Evolutionary conservation across 768 basidiomycete species (phyloP).

Genomic region (Suillus subluteus): DNA sequence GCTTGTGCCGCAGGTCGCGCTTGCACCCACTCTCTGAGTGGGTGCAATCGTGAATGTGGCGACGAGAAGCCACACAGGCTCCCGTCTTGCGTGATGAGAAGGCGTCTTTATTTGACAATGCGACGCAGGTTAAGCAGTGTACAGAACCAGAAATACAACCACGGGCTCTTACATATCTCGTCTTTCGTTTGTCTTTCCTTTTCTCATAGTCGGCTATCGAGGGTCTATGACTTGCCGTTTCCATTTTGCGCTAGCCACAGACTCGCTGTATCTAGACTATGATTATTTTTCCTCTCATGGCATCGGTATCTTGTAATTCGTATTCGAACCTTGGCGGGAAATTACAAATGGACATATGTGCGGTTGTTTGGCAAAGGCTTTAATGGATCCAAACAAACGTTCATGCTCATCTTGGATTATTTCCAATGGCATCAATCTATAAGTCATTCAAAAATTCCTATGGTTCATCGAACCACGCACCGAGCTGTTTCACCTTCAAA

Average conservation of each 20-base stretch:
- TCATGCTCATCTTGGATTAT: background rate
- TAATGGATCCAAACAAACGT: too few species aligned
- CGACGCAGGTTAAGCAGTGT: background rate
- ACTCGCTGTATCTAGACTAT: background rate
- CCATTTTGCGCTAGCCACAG: background rate
- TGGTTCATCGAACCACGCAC: too few species aligned
- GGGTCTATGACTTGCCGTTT: background rate
- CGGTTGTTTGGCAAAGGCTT: background rate
- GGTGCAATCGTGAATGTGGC: background rate
- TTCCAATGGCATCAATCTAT: background rate
- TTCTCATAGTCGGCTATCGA: background rate
- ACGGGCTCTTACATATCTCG: background rate
- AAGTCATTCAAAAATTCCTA: too few species aligned
- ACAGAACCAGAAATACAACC: background rate
- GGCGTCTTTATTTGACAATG: too few species aligned
- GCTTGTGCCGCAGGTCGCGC: slow-evolving; percentile 23
- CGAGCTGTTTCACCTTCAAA: too few species aligned
- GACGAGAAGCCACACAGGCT: background rate
- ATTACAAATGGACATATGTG: background rate
- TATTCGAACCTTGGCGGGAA: background rate
- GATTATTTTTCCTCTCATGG: background rate
- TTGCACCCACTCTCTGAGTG: slow-evolving; percentile 30
- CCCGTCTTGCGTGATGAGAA: background rate
- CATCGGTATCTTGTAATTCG: background rate
- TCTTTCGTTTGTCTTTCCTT: background rate